Evolutionary conservation across 768 basidiomycete species (phyloP), one percentile per base, ranked within the genome.

Genomic region (Asterophora parasitica): DNA sequence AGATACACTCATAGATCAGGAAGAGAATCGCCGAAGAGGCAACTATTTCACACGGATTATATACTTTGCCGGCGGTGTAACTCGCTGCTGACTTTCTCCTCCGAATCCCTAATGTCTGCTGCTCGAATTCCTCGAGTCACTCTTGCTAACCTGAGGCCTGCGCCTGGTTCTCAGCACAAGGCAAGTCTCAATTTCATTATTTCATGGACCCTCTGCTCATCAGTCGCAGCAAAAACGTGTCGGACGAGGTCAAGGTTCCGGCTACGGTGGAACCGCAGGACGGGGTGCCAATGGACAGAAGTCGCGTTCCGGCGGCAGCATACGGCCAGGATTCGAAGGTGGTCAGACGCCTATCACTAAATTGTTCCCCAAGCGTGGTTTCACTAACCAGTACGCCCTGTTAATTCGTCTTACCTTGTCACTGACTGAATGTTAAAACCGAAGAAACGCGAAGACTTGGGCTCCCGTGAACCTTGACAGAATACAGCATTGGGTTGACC

Each of bases 211-310:
- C 9, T 38, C 27, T 10, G 12, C 19, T 20, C 19, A 16, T 10
- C 28, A 13, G 31, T 40, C 41, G 35, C 15, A 94, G 92, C 84
- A 86, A 85, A 92, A 92, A 83, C 90, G 95, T 62, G 78, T 93
- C 20, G 95, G 96, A 60, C 77, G 95, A 61, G 95, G 95, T 61
- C 88, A 91, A 70, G 90, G 90, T 26, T 92, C 92, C 2, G 87
- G 88, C 20, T 80, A 87, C 49, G 96, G 96, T 54, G 85, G 92
- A 52, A 97, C 95, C 1, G 86, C 94, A 8, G 92, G 92, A 55
- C 79, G 92, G 46, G 96, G 96, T 68, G 79, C 89, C 66, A 99
- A 99, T 58, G 96, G 96, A 57, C 92, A 95, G 67, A 94, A 93
- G 50, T 85, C 96, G 31, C 82, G 95, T 52, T 82, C 91, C 4